A percentile compares a stretch with the other conserved stretches of the same genome.
Evolutionary conservation across 495 filamentous ascomycete genomes (phyloP).

Genomic region (Penicillium waksmanii): DNA sequence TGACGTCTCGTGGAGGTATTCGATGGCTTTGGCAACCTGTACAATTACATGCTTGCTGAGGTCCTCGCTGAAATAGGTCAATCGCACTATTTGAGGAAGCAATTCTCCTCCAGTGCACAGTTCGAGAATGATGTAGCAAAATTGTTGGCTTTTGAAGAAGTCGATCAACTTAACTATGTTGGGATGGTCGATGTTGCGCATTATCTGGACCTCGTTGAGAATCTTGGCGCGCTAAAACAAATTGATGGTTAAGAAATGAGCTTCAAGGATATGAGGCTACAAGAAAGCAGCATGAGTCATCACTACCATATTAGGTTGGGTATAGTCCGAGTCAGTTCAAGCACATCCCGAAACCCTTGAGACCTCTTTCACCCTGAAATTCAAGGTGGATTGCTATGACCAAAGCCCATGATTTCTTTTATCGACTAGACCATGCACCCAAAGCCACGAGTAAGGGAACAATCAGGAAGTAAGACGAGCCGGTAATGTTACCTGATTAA

Average conservation of each 20-base stretch:
- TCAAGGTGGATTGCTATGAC: neutral
- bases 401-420: constrained; percentile 5
- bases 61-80: constrained; percentile 96
- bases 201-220: constrained; percentile 86
- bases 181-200: constrained; percentile 89
- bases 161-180: constrained; percentile 90
- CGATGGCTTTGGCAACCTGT: constrained; percentile 88
- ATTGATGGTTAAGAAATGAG: constrained; percentile 11
- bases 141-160: constrained; percentile 87
- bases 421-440: constrained; percentile 1
- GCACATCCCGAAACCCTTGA: neutral
- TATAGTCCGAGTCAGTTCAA: neutral
- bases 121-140: constrained; percentile 94
- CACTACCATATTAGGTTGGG: neutral
- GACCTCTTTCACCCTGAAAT: neutral
- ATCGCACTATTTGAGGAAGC: constrained; percentile 94
- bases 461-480: constrained; percentile 20
- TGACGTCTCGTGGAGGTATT: constrained; percentile 88
- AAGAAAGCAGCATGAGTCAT: constrained; percentile 7
- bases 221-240: constrained; percentile 71
- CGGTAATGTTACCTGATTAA: constrained; percentile 71
- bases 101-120: constrained; percentile 91
- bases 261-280: constrained; percentile 22
- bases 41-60: constrained; percentile 88
- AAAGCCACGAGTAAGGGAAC: constrained; percentile 10